Evolutionary conservation across 116 monocot genomes (phyloP), one percentile per base, ranked within the genome.

Genomic region (Iris pallida): DNA sequence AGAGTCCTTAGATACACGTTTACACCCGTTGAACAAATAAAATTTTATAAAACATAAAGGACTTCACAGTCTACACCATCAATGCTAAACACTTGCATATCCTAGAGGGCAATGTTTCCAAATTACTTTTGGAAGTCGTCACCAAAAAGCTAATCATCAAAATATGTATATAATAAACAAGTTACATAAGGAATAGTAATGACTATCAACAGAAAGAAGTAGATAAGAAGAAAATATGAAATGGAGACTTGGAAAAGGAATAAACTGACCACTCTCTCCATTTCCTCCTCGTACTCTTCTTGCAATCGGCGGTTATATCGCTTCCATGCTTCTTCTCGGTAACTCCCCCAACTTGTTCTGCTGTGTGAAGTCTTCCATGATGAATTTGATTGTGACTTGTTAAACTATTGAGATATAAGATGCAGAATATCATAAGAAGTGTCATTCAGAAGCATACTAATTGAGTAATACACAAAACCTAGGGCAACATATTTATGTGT

Each of bases 181-280:
- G 18, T 44, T 47, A 48, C 2, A 73, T 30, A 0, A 57, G 0
- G 45, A 14, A 18, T 44, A 17, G 0, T n/a, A 43, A 52, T 51
- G 2, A 46, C 20, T 30, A 65, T 13, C 51, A 51, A 12, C 16
- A 42, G 66, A 52, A 54, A 68, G 0, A 17, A 42, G 20, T 10
- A 61, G 40, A 55, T n/a, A 51, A 53, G 66, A 20, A 1, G 9
- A 64, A 47, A 6, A 45, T 51, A 69, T 12, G 54, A 60, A 64
- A 18, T 6, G 20, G 59, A 47, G 19, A 17, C 18, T 20, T 42
- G 41, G 15, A 51, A 66, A 14, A 30, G 48, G 4, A 47, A 52
- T 45, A 20, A 52, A 73, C 85, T 79, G 16, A 97, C 96, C 81
- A 97, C 92, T 92, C 96, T 89, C 71, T 89, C 87, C 85, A 83